Conservation (phyloP, 768 basidiomycete genomes). For the Gautieria morchelliformis region DNA sequence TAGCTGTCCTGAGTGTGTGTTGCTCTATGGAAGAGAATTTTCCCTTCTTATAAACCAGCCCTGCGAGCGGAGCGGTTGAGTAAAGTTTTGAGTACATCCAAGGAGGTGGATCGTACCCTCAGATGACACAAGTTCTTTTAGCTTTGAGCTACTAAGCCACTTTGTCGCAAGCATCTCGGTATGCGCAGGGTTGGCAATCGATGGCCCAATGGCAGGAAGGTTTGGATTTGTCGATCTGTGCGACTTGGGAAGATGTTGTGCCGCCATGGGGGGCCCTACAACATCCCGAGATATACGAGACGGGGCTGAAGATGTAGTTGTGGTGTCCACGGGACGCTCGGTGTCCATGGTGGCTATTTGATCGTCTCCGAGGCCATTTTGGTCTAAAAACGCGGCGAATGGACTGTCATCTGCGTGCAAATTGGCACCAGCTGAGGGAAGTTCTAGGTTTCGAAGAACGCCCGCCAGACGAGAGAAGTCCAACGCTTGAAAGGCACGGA, state of each 20-base stretch:
- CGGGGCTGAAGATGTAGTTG: conserved; percentile 30
- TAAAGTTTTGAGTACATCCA: background rate
- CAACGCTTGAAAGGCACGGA: conserved; percentile 63
- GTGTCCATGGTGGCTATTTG: conserved; percentile 10
- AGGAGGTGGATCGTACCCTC: conserved; percentile 38
- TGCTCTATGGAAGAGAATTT: conserved; percentile 79
- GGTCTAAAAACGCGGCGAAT: conserved; percentile 19
- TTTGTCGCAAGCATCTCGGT: conserved; percentile 65
- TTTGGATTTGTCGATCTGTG: background rate
- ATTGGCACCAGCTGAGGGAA: conserved; percentile 43
- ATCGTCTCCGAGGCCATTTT: background rate
- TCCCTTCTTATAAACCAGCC: conserved; percentile 80
- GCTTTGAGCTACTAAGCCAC: conserved; percentile 64
- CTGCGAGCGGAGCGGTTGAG: conserved; percentile 24
- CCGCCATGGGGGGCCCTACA: background rate
- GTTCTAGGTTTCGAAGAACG: conserved; percentile 46
- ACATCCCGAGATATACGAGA: background rate
- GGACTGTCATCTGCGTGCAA: conserved; percentile 54
- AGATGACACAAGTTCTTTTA: conserved; percentile 56
- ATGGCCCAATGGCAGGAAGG: conserved; percentile 18
- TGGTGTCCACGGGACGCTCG: background rate
- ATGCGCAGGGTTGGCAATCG: conserved; percentile 43
- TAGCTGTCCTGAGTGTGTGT: conserved; percentile 51
- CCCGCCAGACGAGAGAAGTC: conserved; percentile 63
- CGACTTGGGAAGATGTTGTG: background rate